These are phyloP conservation scores for Xylaria grammica DNA, from an alignment of 495 filamentous ascomycete species.

Conservation along the genomic window DNA sequence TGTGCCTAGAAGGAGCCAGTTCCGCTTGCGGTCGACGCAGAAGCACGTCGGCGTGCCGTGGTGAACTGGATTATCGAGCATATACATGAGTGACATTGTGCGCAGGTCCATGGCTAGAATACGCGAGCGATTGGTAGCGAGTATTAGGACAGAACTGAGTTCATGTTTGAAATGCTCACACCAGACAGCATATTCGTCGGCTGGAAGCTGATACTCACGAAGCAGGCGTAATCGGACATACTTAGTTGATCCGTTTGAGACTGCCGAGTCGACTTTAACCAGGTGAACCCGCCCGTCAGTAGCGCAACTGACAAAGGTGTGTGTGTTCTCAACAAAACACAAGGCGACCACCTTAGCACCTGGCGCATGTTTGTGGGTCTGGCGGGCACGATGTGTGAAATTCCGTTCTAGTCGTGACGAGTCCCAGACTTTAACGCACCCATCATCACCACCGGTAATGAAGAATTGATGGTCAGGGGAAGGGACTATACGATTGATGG, in stretches of 20 bases:
- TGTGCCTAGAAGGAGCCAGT: constrained; percentile 91
- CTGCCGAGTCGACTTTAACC: constrained; percentile 79
- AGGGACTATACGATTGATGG: constrained; percentile 80
- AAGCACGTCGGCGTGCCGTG: constrained; percentile 95
- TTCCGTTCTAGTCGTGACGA: constrained; percentile 87
- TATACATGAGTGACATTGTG: constrained; percentile 81
- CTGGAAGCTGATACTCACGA: constrained; percentile 78
- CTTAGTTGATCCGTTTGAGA: constrained; percentile 61
- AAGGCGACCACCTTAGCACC: constrained; percentile 77
- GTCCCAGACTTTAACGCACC: constrained; percentile 93
- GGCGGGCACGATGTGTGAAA: constrained; percentile 82
- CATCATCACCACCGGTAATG: constrained; percentile 90
- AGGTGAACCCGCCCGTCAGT: constrained; percentile 91
- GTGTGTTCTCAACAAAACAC: constrained; percentile 91
- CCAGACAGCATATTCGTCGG: constrained; percentile 83
- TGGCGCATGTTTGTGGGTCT: constrained; percentile 75
- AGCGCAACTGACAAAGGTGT: constrained; percentile 87
- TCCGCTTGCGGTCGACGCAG: constrained; percentile 79
- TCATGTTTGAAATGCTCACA: constrained; percentile 90
- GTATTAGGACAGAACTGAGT: constrained; percentile 74
- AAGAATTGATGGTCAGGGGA: constrained; percentile 96
- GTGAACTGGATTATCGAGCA: constrained; percentile 86
- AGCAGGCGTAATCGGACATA: constrained; percentile 80
- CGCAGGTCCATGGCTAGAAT: constrained; percentile 86
- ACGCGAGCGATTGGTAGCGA: constrained; percentile 85